Evolutionary conservation across 75 land plant genomes (phyloP).

Genomic region (Pinus taeda): DNA sequence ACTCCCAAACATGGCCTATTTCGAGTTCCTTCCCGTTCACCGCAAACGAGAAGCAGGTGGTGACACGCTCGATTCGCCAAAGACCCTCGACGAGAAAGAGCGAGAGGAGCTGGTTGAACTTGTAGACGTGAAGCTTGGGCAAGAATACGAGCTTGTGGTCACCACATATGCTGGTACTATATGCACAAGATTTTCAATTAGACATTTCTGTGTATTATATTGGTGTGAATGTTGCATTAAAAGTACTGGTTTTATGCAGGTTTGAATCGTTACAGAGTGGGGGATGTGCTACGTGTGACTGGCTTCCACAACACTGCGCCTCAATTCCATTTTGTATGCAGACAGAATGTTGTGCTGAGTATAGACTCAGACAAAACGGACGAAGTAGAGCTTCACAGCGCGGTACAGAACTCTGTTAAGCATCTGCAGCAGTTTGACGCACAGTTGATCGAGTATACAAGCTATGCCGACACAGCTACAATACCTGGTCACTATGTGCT

Average conservation of each 20-base stretch:
- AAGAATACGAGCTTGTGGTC: conserved; percentile 89
- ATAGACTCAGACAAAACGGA: conserved; percentile 57
- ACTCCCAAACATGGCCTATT: conserved; percentile 31
- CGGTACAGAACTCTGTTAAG: conserved; percentile 42
- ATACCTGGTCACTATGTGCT: conserved; percentile 84
- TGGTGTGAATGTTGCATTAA: no score
- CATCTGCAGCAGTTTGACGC: conserved; percentile 22
- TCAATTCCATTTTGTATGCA: conserved; percentile 51
- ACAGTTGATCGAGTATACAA: conserved; percentile 71
- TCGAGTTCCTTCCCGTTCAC: conserved; percentile 28
- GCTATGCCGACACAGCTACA: conserved; percentile 47
- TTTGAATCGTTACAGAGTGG: conserved; percentile 57
- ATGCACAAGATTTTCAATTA: no score
- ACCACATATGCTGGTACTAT: conserved; percentile 74
- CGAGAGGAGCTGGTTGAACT: conserved; percentile 32
- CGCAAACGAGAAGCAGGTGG: conserved; percentile 21
- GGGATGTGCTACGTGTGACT: conserved; percentile 67
- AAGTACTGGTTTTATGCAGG: conserved; percentile 26
- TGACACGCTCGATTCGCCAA: not conserved
- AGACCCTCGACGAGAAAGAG: not conserved
- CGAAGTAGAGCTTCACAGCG: conserved; percentile 78
- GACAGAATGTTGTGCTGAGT: no score
- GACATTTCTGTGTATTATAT: no score
- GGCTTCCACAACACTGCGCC: conserved; percentile 78
- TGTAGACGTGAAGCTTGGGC: conserved; percentile 64